Conservation (phyloP, 768 basidiomycete genomes). For the Pulveroboletus sp. region DNA sequence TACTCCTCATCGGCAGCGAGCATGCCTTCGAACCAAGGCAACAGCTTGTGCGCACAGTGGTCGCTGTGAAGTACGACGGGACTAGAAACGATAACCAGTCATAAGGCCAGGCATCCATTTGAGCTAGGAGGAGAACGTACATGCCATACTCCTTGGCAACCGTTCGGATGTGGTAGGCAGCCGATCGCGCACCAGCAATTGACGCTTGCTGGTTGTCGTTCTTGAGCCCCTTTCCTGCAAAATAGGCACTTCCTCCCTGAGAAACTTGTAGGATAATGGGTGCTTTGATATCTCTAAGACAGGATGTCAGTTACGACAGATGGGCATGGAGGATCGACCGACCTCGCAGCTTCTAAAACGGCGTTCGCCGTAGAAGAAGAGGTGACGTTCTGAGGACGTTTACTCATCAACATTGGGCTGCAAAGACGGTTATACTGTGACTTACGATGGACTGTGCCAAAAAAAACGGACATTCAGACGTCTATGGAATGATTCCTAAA, state of each 20-base stretch:
- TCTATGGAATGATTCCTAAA: neutral
- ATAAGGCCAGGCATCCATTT: neutral
- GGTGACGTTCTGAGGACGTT: conserved; percentile 73
- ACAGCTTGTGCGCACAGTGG: conserved; percentile 96
- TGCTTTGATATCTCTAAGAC: conserved; percentile 80
- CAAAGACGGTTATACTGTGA: conserved; percentile 13
- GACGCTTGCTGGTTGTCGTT: conserved; percentile 97
- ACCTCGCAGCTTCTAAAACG: conserved; percentile 93
- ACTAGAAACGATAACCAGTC: conserved; percentile 35
- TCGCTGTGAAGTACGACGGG: conserved; percentile 98
- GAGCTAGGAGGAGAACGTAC: conserved; percentile 43
- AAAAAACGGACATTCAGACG: neutral
- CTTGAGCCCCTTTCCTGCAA: conserved; percentile 91
- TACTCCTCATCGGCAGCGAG: conserved; percentile 92
- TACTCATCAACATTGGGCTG: neutral
- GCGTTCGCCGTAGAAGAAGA: conserved; percentile 95
- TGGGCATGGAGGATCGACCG: conserved; percentile 4
- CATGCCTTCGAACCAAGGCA: conserved; percentile 99
- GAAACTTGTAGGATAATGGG: conserved; percentile 98
- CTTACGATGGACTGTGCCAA: conserved; percentile 66
- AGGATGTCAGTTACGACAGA: conserved; percentile 10
- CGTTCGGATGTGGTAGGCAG: conserved; percentile 85
- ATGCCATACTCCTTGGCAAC: conserved; percentile 90
- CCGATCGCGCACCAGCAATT: conserved; percentile 85
- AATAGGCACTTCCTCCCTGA: conserved; percentile 94